Percentiles rank a stretch among this genome's conserved stretches.
Evolutionary conservation across 805 yeast genomes (phyloP).

Genomic region (Naumovozyma baii): DNA sequence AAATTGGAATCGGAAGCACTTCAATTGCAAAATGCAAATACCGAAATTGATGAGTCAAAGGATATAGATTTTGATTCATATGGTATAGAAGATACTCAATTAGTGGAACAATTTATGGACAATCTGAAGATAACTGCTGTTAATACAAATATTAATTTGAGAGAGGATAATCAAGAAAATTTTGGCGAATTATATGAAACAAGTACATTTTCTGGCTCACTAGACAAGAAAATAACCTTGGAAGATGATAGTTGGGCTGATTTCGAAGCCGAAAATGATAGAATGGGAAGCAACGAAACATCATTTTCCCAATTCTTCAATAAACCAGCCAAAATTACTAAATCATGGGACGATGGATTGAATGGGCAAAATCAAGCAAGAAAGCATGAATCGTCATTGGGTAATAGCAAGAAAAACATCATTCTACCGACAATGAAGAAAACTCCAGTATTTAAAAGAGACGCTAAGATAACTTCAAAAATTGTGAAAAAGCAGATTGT

Average conservation of each 20-base stretch:
- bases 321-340: constrained; percentile 8
- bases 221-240: not conserved
- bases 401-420: not conserved
- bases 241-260: not conserved
- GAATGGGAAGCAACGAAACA: not conserved
- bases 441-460: not conserved
- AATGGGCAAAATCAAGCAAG: constrained; percentile 5
- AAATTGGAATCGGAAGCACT: constrained; percentile 43
- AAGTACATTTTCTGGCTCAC: not conserved
- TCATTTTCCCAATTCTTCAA: constrained; percentile 1
- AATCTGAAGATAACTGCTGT: constrained; percentile 6
- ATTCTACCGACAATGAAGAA: not conserved
- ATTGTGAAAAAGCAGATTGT: not conserved
- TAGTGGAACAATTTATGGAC: constrained; percentile 17
- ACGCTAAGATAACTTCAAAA: not conserved
- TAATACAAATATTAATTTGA: not conserved
- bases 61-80: constrained; percentile 18
- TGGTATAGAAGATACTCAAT: constrained; percentile 9
- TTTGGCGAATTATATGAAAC: not conserved
- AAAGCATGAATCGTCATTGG: not conserved
- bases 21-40: constrained; percentile 7
- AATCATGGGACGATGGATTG: constrained; percentile 19
- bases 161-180: not conserved
- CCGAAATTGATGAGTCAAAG: constrained; percentile 4
- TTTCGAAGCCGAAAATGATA: constrained; percentile 1